Conservation (phyloP, 148 eudicot species). For the Rhododendron ovatum region DNA sequence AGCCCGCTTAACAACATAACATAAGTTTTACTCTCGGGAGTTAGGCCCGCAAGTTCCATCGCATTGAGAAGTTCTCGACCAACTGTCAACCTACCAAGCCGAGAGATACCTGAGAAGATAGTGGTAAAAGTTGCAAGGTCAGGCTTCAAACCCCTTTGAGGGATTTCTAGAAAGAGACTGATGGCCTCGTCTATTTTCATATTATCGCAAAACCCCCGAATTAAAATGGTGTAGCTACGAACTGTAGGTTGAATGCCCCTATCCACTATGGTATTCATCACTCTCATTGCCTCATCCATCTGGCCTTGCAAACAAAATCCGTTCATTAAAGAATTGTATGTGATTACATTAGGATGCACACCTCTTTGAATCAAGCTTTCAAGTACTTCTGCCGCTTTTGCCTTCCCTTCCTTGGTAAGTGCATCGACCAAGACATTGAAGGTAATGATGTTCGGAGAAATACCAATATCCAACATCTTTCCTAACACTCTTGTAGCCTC, state of each 20-base stretch:
- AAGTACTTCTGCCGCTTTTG: neutral
- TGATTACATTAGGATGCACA: neutral
- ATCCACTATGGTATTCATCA: neutral
- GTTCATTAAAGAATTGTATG: neutral
- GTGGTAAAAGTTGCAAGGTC: too few species aligned
- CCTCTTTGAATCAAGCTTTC: constrained; percentile 9
- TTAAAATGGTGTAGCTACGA: neutral
- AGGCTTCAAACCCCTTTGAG: too few species aligned
- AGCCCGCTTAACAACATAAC: too few species aligned
- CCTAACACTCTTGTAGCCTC: neutral
- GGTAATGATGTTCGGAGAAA: neutral
- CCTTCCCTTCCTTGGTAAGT: neutral
- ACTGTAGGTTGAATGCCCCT: neutral
- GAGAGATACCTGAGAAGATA: too few species aligned
- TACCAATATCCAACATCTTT: neutral
- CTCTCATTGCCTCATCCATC: neutral
- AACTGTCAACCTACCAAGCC: too few species aligned
- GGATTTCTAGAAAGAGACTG: neutral
- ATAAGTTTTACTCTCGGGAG: too few species aligned
- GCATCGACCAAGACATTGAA: neutral
- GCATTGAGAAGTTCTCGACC: too few species aligned
- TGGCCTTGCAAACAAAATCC: neutral
- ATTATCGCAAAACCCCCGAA: constrained; percentile 6
- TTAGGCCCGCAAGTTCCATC: too few species aligned
- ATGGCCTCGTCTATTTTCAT: constrained; percentile 9